phyloP scores from a whole-genome alignment of 768 basidiomycete species.

The Lyophyllum decastes region DNA sequence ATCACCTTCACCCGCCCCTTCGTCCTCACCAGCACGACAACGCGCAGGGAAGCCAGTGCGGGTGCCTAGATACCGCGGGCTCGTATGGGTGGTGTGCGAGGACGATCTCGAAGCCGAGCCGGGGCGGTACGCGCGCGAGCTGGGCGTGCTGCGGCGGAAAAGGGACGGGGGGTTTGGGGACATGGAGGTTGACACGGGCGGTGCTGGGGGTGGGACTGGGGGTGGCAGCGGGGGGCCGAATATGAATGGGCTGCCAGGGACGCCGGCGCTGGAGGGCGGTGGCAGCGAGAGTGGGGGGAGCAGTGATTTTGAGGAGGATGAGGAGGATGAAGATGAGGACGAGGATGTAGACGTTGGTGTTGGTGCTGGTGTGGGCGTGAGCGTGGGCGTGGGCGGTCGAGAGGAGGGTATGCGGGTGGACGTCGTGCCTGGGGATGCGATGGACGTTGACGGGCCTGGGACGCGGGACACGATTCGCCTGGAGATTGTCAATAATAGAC shows the following conservation, averaged over 20 bases:
- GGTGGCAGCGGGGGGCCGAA: not conserved
- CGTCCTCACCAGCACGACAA: not conserved
- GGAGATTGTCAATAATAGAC: slow-evolving; percentile 10
- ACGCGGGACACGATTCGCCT: slow-evolving; percentile 9
- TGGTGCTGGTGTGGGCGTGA: slow-evolving; percentile 22
- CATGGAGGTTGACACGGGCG: not conserved
- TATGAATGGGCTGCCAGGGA: not conserved
- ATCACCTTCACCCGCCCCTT: too few relatives aligned
- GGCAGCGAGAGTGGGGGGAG: slow-evolving; percentile 19
- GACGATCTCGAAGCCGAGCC: slow-evolving; percentile 54
- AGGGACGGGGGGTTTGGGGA: slow-evolving; percentile 7
- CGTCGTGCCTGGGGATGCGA: slow-evolving; percentile 20
- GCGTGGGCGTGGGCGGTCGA: slow-evolving; percentile 26
- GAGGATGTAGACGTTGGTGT: slow-evolving; percentile 14
- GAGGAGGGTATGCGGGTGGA: slow-evolving; percentile 11
- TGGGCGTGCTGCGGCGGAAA: slow-evolving; percentile 34
- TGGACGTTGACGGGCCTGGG: slow-evolving; percentile 14
- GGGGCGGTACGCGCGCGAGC: slow-evolving; percentile 12
- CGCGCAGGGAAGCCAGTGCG: not conserved
- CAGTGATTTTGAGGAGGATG: slow-evolving; percentile 23
- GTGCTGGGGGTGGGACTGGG: not conserved
- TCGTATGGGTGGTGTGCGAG: slow-evolving; percentile 82
- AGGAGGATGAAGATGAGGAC: slow-evolving; percentile 23
- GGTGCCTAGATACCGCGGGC: slow-evolving; percentile 62
- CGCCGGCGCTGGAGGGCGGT: slow-evolving; percentile 11